These are phyloP conservation scores for Nephelium lappaceum DNA, from an alignment of 345 rosid species.

Conservation along the genomic window DNA sequence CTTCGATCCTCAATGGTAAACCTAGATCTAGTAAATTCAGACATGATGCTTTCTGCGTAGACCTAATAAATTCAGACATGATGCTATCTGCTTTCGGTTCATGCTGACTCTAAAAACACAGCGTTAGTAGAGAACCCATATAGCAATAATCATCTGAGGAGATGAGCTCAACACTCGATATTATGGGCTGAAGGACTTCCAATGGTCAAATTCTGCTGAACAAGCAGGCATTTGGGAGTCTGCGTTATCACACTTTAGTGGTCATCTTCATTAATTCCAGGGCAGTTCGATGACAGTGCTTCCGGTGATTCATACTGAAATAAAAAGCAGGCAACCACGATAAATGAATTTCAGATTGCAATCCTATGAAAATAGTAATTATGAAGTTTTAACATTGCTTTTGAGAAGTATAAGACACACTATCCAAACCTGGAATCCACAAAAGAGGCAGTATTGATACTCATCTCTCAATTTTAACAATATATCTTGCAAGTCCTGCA, in stretches of 20 bases:
- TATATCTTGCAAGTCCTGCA: conserved; percentile 77
- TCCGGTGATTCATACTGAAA: conserved; percentile 79
- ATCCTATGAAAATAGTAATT: background rate
- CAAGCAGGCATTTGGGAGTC: background rate
- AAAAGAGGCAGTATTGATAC: conserved; percentile 75
- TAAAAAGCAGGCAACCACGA: conserved; percentile 3
- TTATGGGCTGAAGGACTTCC: background rate
- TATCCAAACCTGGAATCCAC: conserved; percentile 70
- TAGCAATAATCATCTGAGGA: background rate
- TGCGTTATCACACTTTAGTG: conserved; percentile 34
- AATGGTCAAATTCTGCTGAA: background rate
- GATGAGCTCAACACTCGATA: background rate
- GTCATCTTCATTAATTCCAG: conserved; percentile 82
- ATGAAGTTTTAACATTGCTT: background rate
- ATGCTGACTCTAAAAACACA: background rate
- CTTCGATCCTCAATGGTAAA: background rate
- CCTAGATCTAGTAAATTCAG: background rate
- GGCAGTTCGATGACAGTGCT: conserved; percentile 75
- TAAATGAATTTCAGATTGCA: background rate
- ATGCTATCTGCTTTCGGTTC: background rate
- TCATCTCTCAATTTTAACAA: conserved; percentile 78
- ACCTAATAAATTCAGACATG: background rate
- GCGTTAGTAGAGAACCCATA: background rate
- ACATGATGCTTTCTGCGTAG: background rate
- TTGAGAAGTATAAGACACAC: background rate